A percentile compares a stretch with the other conserved stretches of the same genome.
Evolutionary conservation across 2,329 filamentous ascomycete species (phyloP).

Genomic region (Aspergillus glaucus): DNA sequence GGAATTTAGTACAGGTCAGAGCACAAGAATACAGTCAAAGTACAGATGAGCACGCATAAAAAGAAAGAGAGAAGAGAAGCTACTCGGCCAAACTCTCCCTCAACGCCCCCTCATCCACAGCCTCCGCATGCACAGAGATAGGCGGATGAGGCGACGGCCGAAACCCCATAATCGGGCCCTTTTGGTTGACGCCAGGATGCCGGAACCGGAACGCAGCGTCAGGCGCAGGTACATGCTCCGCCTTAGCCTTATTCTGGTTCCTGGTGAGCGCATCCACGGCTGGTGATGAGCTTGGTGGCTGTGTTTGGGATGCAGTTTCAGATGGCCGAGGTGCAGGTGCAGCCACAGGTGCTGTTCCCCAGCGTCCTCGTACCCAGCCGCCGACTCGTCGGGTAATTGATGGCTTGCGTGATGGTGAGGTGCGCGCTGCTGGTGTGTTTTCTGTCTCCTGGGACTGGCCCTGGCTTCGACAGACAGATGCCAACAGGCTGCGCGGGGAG

Average conservation of each 20-base stretch:
- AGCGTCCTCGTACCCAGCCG: conserved; percentile 59
- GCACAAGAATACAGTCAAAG: neutral
- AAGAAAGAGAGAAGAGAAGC: conserved; percentile 2
- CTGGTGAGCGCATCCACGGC: neutral
- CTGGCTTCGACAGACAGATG: conserved; percentile 14
- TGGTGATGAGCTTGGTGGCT: neutral
- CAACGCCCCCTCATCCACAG: conserved; percentile 55
- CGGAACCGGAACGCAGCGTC: conserved; percentile 32
- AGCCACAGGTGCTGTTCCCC: conserved; percentile 50
- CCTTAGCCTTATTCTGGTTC: conserved; percentile 25
- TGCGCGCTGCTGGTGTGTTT: neutral
- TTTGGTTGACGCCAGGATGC: conserved; percentile 70
- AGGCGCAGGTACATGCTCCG: conserved; percentile 2
- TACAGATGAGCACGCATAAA: neutral
- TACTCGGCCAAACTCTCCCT: conserved; percentile 52
- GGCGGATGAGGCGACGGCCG: conserved; percentile 51
- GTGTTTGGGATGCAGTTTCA: neutral
- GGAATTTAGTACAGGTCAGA: no score
- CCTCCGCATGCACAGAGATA: conserved; percentile 52
- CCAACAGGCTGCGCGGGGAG: conserved; percentile 29
- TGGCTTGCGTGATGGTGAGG: conserved; percentile 16
- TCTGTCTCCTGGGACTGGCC: neutral
- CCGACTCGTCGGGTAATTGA: conserved; percentile 52
- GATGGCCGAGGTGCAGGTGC: neutral
- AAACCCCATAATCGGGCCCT: conserved; percentile 67